Conservation (phyloP, 2,329 filamentous ascomycete genomes). For the Pseudocercospora macadamiae region DNA sequence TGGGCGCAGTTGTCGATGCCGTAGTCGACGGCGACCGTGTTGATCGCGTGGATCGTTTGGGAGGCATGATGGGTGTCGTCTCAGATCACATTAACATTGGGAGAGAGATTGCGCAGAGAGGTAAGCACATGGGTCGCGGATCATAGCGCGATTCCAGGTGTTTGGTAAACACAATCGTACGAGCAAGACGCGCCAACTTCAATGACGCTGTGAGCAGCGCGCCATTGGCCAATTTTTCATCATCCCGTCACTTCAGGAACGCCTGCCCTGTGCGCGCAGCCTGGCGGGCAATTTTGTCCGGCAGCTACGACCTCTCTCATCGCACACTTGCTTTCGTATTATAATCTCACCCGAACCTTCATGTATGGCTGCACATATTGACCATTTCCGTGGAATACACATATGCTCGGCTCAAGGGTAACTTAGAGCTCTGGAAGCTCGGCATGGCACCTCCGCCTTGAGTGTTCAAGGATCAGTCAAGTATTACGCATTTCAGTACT, state of each 20-base stretch:
- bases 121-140: too few relatives aligned
- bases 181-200: neutral
- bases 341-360: too few relatives aligned
- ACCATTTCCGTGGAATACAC: too few relatives aligned
- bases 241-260: neutral
- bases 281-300: too few relatives aligned
- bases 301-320: too few relatives aligned
- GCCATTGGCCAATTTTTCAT: neutral
- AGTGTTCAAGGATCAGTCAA: neutral
- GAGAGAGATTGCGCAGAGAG: neutral
- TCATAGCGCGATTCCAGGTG: too few relatives aligned
- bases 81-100: neutral
- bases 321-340: too few relatives aligned
- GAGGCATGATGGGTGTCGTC: neutral
- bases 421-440: too few relatives aligned
- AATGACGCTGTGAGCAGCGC: neutral
- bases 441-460: neutral
- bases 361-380: too few relatives aligned
- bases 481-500: too few relatives aligned
- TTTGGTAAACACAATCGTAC: neutral
- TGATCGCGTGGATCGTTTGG: neutral
- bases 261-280: neutral
- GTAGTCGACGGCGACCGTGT: neutral
- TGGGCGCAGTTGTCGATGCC: neutral
- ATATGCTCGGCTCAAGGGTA: neutral